Evolutionary conservation across 129 eudicot species (phyloP), one percentile per base, ranked within the genome.

Genomic region (Escallonia herrerae): DNA sequence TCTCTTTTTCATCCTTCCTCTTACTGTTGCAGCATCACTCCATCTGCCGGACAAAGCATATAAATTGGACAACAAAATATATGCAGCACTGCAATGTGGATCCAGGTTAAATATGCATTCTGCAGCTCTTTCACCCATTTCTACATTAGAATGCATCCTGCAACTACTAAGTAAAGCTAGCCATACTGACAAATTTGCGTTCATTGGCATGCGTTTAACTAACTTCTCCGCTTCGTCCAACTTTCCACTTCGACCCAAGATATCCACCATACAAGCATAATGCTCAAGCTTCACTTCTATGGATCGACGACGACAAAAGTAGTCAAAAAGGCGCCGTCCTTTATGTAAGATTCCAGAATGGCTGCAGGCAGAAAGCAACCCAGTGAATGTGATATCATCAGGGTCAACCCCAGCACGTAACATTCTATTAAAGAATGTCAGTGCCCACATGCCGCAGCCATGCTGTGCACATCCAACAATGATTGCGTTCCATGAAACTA

Each of bases 391-490:
- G 59, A 90, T 80, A 40, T 76, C 95, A 81, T 90, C 95, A 12
- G 87, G 83, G 11, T 65, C 65, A 13, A 72, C 58, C 51, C 82
- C 69, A 5, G 77, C 56, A 42, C 84, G 89, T 59, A 77, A 56
- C 94, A 90, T 87, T 50, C 76, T 83, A 62, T 72, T 79, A 52
- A 87, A 84, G 57, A 87, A 62, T 15, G 73, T 46, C n/a, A 90
- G 73, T 1, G 79, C 93, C 84, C 87, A 82, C 76, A 54, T 73
- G 7, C 82, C 84, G 70, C 60, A 78, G n/a, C 97, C 97, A 15
- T 87, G 89, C 64, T 90, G 93, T n/a, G 95, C 95, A 80, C 93
- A 87, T 50, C 97, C 95, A 65, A 82, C 93, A 70, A 90, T 82
- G 13, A 83, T 72, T 14, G 95, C 53, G 65, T 90, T 90, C 97